phyloP scores from a whole-genome alignment of 202 grass and related monocot species.

The Schoenoplectus tabernaemontani region DNA sequence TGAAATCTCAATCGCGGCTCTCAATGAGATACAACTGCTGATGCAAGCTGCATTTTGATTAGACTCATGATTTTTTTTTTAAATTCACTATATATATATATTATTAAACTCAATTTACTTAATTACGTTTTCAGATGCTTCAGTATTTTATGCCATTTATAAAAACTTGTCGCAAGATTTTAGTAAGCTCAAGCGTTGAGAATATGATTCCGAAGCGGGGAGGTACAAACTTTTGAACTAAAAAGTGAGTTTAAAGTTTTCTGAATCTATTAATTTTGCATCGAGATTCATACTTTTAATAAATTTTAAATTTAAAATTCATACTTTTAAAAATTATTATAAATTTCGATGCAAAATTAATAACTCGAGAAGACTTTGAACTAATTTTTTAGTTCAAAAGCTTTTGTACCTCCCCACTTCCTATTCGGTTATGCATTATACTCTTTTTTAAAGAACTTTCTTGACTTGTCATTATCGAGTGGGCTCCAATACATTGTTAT shows the following conservation, averaged over 20 bases:
- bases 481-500: neutral
- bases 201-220: no score
- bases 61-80: neutral
- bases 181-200: no score
- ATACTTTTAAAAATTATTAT: no score
- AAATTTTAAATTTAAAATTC: no score
- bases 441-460: neutral
- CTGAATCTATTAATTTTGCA: no score
- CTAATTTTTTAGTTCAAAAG: no score
- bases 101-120: neutral
- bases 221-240: no score
- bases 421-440: neutral
- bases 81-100: neutral
- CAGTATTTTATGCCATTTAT: neutral
- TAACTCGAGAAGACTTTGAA: no score
- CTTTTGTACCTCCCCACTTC: neutral
- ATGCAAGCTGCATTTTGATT: neutral
- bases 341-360: no score
- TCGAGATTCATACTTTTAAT: no score
- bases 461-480: neutral
- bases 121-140: neutral
- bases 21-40: neutral
- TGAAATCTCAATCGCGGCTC: neutral
- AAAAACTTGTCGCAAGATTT: no score
- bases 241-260: no score